Conservation (phyloP, 2,329 filamentous ascomycete genomes). For the Monosporascus sp. region DNA sequence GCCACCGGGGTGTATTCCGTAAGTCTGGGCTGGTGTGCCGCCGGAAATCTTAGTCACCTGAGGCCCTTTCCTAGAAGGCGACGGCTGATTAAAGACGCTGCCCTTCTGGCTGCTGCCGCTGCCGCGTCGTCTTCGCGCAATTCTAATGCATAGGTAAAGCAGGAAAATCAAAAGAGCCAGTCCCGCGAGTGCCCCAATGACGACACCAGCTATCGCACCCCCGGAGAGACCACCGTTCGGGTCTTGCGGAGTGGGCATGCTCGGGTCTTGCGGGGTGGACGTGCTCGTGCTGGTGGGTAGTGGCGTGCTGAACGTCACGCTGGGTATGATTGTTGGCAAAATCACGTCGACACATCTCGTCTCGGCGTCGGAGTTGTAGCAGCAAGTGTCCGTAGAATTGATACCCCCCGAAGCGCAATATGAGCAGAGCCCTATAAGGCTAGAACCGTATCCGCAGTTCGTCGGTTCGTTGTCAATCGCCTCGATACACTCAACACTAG, state of each 20-base stretch:
- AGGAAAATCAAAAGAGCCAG: constrained; percentile 63
- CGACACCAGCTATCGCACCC: constrained; percentile 88
- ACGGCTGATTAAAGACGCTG: constrained; percentile 85
- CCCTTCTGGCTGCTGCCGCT: constrained; percentile 53
- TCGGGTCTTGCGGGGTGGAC: constrained; percentile 23
- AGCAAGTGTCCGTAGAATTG: constrained; percentile 94
- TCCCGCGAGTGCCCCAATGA: constrained; percentile 72
- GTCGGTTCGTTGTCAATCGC: constrained; percentile 74
- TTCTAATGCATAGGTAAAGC: constrained; percentile 60
- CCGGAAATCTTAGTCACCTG: constrained; percentile 32
- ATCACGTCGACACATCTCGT: constrained; percentile 68
- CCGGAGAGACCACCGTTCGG: constrained; percentile 53
- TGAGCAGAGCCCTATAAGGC: constrained; percentile 71
- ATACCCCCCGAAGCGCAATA: constrained; percentile 79
- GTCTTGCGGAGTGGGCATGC: constrained; percentile 10
- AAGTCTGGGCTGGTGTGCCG: constrained; percentile 41
- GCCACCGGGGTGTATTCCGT: constrained; percentile 76
- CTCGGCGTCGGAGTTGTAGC: constrained; percentile 73
- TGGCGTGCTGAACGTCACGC: constrained; percentile 54
- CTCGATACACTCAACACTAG: constrained; percentile 64
- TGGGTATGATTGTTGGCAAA: constrained; percentile 69
- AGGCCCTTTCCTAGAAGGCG: constrained; percentile 55
- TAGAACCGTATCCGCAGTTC: constrained; percentile 79
- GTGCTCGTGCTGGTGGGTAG: constrained; percentile 34
- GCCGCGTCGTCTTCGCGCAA: constrained; percentile 40